phyloP scores from a whole-genome alignment of 352 stramenopile species.

The Phytopythium chamaehyphon region DNA sequence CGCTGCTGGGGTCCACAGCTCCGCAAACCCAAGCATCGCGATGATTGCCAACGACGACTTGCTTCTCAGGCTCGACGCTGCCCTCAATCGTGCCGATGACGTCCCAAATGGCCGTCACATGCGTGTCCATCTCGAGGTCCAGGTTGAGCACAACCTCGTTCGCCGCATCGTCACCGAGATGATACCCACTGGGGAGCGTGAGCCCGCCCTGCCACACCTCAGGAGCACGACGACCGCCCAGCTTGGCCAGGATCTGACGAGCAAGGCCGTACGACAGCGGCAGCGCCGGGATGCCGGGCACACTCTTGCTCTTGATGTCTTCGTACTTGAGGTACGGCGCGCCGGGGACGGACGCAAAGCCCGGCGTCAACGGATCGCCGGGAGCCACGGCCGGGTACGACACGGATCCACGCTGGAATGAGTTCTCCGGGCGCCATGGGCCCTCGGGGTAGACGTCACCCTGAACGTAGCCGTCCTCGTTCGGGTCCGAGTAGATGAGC shows the following conservation, averaged over 20 bases:
- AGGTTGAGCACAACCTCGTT: slow-evolving; percentile 26
- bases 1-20: slow-evolving; percentile 61
- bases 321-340: slow-evolving; percentile 27
- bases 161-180: slow-evolving; percentile 34
- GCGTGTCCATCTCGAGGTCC: slow-evolving; percentile 51
- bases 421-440: slow-evolving; percentile 56
- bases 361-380: slow-evolving; percentile 59
- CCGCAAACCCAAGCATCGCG: slow-evolving; percentile 80
- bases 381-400: slow-evolving; percentile 56
- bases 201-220: slow-evolving; percentile 48
- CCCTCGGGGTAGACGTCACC: slow-evolving; percentile 74
- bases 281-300: slow-evolving; percentile 56
- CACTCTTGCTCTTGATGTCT: slow-evolving; percentile 21
- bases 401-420: slow-evolving; percentile 77
- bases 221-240: slow-evolving; percentile 40
- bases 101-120: slow-evolving; percentile 63
- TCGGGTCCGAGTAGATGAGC: slow-evolving; percentile 87
- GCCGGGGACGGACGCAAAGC: slow-evolving; percentile 32
- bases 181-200: slow-evolving; percentile 46
- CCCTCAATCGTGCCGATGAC: slow-evolving; percentile 53
- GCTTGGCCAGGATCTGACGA: slow-evolving; percentile 40
- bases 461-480: slow-evolving; percentile 67
- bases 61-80: slow-evolving; percentile 27
- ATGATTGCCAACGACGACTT: slow-evolving; percentile 71
- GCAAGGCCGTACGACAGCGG: slow-evolving; percentile 69